Base-by-base conservation (phyloP, 139 green algal species). In the Astrephomene gubernaculifera region DNA sequence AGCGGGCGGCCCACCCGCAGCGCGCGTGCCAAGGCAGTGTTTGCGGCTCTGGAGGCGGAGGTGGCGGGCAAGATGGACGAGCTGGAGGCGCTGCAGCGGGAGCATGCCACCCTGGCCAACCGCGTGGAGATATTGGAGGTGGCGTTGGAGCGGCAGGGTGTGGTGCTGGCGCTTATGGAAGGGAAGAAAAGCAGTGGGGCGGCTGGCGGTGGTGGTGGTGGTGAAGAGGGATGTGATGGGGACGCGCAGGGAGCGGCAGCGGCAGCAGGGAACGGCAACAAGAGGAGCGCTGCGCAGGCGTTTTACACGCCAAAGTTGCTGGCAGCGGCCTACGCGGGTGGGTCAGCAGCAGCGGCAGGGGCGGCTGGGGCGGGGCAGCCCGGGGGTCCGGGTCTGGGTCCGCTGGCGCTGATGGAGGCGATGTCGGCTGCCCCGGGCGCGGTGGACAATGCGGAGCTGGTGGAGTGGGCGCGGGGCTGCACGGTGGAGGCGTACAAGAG, bases 51-150 rank as follows among this genome's bases (percentile, higher is more conserved):
- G 78, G 78, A 84, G 78, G 78, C 78, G 24, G 65, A 86, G 65
- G 45, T 86, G 44, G 65, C 44, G 6, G 65, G 49, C 29, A 78
- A 70, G 79, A 9, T 69, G n/a, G 8, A 7, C 5, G 22, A 76
- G 65, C 65, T 86, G 65, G 65, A 86, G 65, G 65, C 79, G 25
- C 79, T 86, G 45, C 35, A 70, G 65, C 4, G 17, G 2, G 79
- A 86, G 65, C 35, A 70, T 24, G 25, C n/a, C 2, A 74, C 45
- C 21, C 67, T 86, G 24, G 24, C 9, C 45, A 45, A 79, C 65
- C 64, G 65, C 8, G 65, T 86, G 61, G 65, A 86, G 67, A 86
- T 86, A 14, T 49, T 86, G 35, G 65, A 86, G 45, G 65, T 86
- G 38, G 64, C 79, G 45, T 45, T 86, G 25, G 65, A 68, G 33